These are phyloP conservation scores for Pseudohyphozyma bogoriensis DNA, from an alignment of 768 basidiomycete genomes.

Conservation along the genomic window DNA sequence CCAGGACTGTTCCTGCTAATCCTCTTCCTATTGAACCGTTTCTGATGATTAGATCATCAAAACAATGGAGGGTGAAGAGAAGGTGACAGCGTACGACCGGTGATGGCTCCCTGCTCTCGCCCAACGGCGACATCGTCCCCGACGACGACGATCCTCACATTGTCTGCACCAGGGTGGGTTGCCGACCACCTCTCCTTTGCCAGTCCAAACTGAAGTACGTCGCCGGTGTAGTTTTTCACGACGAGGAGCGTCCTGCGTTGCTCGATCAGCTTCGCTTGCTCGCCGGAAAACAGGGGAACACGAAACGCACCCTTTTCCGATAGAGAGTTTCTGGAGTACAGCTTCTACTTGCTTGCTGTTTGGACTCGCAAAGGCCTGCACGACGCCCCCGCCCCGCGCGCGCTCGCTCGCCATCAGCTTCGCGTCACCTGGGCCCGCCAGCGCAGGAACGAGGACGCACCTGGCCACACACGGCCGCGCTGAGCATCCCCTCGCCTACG, in stretches of 20 bases:
- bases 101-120: constrained; percentile 39
- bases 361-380: constrained; percentile 69
- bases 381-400: too few species aligned
- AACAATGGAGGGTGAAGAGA: too few species aligned
- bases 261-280: neutral
- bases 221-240: constrained; percentile 24
- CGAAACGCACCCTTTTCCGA: constrained; percentile 1
- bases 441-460: neutral
- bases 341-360: constrained; percentile 72
- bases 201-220: constrained; percentile 42
- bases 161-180: constrained; percentile 31
- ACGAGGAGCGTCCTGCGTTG: constrained; percentile 9
- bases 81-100: too few species aligned
- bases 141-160: constrained; percentile 37
- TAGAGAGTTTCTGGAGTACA: constrained; percentile 49
- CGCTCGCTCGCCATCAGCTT: too few species aligned
- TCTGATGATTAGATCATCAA: too few species aligned
- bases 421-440: too few species aligned
- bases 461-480: constrained; percentile 75
- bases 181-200: constrained; percentile 33
- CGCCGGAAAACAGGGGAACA: too few species aligned
- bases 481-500: constrained; percentile 75
- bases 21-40: too few species aligned
- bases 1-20: constrained; percentile 41
- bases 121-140: constrained; percentile 43